These are phyloP conservation scores for Solanum bulbocastanum DNA, from an alignment of 257 asterid species.

Conservation along the genomic window DNA sequence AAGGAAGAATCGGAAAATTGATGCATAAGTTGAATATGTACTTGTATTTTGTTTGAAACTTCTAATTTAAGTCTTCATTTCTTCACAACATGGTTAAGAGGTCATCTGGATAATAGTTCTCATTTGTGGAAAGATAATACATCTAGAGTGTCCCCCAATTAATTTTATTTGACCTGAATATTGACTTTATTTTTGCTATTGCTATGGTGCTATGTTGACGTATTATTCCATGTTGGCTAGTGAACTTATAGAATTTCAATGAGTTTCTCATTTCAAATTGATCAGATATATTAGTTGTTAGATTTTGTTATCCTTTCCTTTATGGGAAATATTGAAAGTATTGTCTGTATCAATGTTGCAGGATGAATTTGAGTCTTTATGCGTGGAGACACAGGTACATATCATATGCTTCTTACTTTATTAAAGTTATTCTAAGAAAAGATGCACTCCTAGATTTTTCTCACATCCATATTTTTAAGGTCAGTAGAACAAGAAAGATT, in stretches of 20 bases:
- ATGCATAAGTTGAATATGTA: neutral
- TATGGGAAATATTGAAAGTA: neutral
- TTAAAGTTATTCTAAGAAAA: neutral
- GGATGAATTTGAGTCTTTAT: conserved; percentile 47
- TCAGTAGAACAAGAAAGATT: neutral
- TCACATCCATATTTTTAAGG: neutral
- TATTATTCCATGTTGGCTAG: neutral
- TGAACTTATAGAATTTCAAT: neutral
- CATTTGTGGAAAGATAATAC: neutral
- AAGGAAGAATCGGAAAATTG: neutral
- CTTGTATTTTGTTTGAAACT: neutral
- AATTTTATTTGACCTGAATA: neutral
- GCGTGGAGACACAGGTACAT: conserved; percentile 51
- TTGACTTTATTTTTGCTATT: neutral
- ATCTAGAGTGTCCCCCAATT: neutral
- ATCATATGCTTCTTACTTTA: neutral
- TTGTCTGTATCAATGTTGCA: conserved; percentile 22
- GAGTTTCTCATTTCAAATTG: neutral
- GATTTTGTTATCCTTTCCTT: neutral
- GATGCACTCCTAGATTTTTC: neutral
- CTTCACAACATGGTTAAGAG: neutral
- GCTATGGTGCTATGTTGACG: neutral
- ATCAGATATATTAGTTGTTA: neutral
- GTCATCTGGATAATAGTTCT: neutral
- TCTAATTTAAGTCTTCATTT: neutral